Base-by-base conservation (phyloP, 2,329 filamentous ascomycete species). In the Penicillium fuscoglaucum region DNA sequence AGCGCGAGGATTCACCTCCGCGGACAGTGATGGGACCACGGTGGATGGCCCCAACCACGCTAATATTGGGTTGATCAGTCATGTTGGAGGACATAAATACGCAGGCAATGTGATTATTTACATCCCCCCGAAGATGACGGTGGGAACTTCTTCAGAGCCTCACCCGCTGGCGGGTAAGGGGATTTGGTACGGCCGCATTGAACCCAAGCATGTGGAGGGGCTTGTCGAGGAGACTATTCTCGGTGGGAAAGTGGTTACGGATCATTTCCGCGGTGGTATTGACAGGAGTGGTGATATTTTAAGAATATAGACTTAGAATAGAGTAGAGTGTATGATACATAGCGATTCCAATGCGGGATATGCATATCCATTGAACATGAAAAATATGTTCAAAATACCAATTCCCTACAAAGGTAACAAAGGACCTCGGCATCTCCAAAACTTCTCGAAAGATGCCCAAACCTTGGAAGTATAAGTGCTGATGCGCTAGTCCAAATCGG, bases 81-180 rank as follows among this genome's bases (percentile, higher is more conserved):
- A 98, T 71, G 88, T 97, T 15, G 93, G 93, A 24, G 93, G 93
- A 0, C 93, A 98, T 79, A 96, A 96, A 80, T 98, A 95, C 78
- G 89, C 89, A 39, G 93, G 93, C 41, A 98, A 98, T 70, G 86
- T 97, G 65, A 90, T 98, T 79, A 80, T 98, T 0, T 98, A 98
- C 74, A 84, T 78, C 12, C 75, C 76, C 2, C 71, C 72, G 1
- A 66, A 64, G 15, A 70, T 76, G 67, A 70, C 54, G 37, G 47
- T 65, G 13, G 61, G 60, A n/a, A 45, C 44, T 31, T 61, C 59
- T 19, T 61, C 61, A 24, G 58, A 55, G n/a, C 53, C 58, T 52
- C 71, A 74, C 58, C 71, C 74, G 47, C 67, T 78, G 64, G 74
- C 76, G 10, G 76, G 76, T 6, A 77, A 72, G 60, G 75, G 76